Evolutionary conservation across 208 protist species (phyloP), one percentile per base, ranked within the genome.

Genomic region (Leishmania lainsoni): DNA sequence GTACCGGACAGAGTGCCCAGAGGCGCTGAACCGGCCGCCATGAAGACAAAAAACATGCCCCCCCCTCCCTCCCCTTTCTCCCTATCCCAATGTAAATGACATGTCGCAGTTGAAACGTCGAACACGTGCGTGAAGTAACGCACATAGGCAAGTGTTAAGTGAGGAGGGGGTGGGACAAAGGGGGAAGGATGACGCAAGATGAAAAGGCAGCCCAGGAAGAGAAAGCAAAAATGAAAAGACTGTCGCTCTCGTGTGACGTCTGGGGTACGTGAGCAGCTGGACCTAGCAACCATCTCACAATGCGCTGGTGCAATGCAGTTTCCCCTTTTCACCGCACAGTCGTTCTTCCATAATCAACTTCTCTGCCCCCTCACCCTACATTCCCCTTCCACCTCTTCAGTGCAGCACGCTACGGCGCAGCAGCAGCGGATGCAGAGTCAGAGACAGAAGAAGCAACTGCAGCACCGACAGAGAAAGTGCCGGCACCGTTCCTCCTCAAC

Each of bases 401-500:
- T 48, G 29, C 72, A 76, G 20, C 26, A 76, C 35, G 69, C 72
- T 76, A 76, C 4, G 75, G 42, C 58, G 42, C 58, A 66, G 52
- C 70, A 70, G 73, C 51, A 6, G 65, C 39, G 26, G 65, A 39
- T 61, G 10, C n/a, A 42, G 12, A 63, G 29, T 9, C 49, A 42
- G 72, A n/a, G 74, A 63, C 35, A 58, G 77, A 51, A n/a, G 65
- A 39, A 52, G n/a, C 20, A 45, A 12, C 54, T 6, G 51, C 56
- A 35, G 61, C 16, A 54, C 51, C 16, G 12, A 26, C 72, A 45
- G 72, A 51, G 49, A 63, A 32, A 49, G 29, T 39, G 12, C 17
- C 61, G 49, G 74, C 39, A 5, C 26, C 45, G 17, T 68, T 83
- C 48, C 45, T 51, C 49, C 54, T 84, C 76, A 81, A 42, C 81